Percentiles rank a stretch among this genome's conserved stretches.
Evolutionary conservation across 192 early-diverging fungal genomes (phyloP).

Genomic region (Coemansia sp.): DNA sequence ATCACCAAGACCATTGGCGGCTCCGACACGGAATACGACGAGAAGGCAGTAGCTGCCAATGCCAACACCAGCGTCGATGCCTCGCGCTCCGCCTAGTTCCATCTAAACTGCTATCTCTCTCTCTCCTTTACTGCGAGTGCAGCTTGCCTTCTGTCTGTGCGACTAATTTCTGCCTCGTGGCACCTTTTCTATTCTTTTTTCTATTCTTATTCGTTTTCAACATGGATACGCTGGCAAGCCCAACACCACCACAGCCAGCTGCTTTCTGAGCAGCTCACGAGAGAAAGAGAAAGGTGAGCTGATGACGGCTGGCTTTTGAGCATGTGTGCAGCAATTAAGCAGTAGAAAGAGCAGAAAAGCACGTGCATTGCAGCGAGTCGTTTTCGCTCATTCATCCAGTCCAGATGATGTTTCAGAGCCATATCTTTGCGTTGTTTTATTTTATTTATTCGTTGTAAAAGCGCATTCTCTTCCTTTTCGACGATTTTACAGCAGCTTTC

Average conservation of each 20-base stretch:
- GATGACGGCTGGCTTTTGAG: background rate
- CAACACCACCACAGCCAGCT: background rate
- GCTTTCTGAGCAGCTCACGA: background rate
- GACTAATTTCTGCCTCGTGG: background rate
- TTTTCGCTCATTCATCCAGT: too few species aligned
- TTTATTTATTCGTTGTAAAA: too few species aligned
- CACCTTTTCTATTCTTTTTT: background rate
- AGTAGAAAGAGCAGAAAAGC: too few species aligned
- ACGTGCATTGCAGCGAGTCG: too few species aligned
- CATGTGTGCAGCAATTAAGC: too few species aligned
- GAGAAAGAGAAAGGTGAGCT: background rate
- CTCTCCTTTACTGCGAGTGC: background rate
- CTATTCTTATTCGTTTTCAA: background rate
- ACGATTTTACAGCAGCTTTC: background rate
- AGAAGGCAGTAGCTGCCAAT: slow-evolving; percentile 20
- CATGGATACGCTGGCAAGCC: background rate
- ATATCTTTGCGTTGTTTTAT: too few species aligned
- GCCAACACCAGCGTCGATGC: background rate
- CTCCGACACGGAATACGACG: slow-evolving; percentile 15
- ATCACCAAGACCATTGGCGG: slow-evolving; percentile 10
- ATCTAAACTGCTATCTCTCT: background rate
- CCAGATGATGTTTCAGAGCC: too few species aligned
- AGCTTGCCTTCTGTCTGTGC: background rate
- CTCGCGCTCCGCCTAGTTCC: background rate
- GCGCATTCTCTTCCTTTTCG: too few species aligned